Base-by-base conservation (phyloP, 192 early-diverging fungal genomes). In the Radiomyces spectabilis region DNA sequence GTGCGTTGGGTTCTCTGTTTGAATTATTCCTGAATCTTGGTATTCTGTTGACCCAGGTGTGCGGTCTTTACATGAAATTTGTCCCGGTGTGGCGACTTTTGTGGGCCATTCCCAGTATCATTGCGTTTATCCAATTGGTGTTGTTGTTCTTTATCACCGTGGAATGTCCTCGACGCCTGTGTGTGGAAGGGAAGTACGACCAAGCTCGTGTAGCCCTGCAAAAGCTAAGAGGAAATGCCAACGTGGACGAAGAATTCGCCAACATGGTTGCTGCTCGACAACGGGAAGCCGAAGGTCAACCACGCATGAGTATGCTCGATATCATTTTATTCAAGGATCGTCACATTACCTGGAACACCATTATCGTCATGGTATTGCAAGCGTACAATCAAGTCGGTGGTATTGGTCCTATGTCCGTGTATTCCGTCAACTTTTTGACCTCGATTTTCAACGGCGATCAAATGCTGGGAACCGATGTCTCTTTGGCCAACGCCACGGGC, bases 391-490 rank as follows among this genome's bases (percentile, higher is more conserved):
- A 94, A 68, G 75, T 90, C 19, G 80, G 79, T 48, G 92, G 90
- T 50, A 91, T 94, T 72, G 89, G 88, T 65, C 86, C 84, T 5
- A 82, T 91, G 44, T 86, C 86, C 52, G 86, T 85, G 65, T 94
- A 89, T 62, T 86, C 84, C 25, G 84, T 85, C 10, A 79, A 79
- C 16, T 89, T 92, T 57, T 84, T 94, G 66, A 79, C 75, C 37
- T 42, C 82, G 55, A 66, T 68, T 32, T 84, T 84, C 62, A 59
- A 72, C 24, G 58, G 55, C 0, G 69, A 76, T 18, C 71, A 73
- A 10, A 9, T 2, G 6, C 30, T 66, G 34, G 74, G 83, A 8
- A 78, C 76, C 32, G 69, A 78, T 35, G 67, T 91, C 10, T 77
- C 85, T 19, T 65, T 89, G 12, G 77, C 83, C 42, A 62, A 76